These are phyloP conservation scores for Mortierella sp. DNA, from an alignment of 371 early-diverging fungal genomes.

Conservation along the genomic window DNA sequence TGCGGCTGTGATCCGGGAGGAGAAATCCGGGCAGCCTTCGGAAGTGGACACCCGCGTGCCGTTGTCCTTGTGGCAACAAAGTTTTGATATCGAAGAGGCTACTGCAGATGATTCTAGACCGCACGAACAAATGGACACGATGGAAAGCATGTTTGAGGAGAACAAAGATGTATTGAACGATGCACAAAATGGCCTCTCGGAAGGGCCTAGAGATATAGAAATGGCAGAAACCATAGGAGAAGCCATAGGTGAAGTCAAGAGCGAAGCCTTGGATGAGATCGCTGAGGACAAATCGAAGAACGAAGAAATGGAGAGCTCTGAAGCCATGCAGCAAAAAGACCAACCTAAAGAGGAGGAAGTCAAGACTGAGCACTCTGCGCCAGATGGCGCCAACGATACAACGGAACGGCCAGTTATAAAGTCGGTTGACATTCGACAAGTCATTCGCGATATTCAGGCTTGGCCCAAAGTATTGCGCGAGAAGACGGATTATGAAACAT, in stretches of 20 bases:
- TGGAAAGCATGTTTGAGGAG: background rate
- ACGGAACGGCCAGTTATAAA: background rate
- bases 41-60: constrained; percentile 38
- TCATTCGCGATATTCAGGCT: constrained; percentile 33
- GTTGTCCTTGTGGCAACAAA: constrained; percentile 32
- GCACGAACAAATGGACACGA: constrained; percentile 1
- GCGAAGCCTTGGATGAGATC: background rate
- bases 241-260: constrained; percentile 4
- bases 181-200: constrained; percentile 1
- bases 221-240: constrained; percentile 19
- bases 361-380: background rate
- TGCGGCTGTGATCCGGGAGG: constrained; percentile 38
- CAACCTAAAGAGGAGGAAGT: background rate
- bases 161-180: background rate
- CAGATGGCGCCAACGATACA: background rate
- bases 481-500: constrained; percentile 27
- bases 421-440: constrained; percentile 38
- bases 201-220: constrained; percentile 17
- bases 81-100: constrained; percentile 13
- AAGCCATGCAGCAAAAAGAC: background rate
- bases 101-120: background rate
- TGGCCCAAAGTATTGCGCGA: constrained; percentile 36
- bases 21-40: constrained; percentile 19
- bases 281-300: background rate
- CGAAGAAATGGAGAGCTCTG: background rate